These are phyloP conservation scores for Boletus patriciae DNA, from an alignment of 768 basidiomycete species.

Conservation along the genomic window DNA sequence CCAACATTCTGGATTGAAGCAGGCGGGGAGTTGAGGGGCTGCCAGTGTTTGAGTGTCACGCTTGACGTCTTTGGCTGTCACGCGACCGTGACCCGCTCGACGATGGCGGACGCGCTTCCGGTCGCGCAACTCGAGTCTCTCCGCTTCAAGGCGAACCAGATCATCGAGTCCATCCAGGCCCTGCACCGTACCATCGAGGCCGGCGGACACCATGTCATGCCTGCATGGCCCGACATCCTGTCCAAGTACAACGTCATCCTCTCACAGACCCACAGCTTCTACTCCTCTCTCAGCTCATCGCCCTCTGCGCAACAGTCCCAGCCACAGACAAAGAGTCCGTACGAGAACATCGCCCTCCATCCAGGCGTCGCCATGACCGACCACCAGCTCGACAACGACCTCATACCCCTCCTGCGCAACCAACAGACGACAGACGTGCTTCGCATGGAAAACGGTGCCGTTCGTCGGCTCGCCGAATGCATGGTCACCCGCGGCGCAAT, in stretches of 20 bases:
- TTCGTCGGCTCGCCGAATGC: conserved; percentile 65
- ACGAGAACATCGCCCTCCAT: conserved; percentile 68
- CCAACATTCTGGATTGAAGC: conserved; percentile 5
- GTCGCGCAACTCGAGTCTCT: conserved; percentile 74
- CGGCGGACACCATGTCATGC: conserved; percentile 59
- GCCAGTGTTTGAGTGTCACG: conserved; percentile 11
- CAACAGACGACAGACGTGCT: conserved; percentile 80
- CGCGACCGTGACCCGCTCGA: conserved; percentile 14
- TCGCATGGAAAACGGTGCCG: conserved; percentile 66
- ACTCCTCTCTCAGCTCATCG: conserved; percentile 53
- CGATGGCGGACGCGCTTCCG: conserved; percentile 42
- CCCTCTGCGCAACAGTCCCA: conserved; percentile 25
- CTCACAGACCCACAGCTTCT: conserved; percentile 79
- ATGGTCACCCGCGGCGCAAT: conserved; percentile 58
- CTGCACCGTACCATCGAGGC: conserved; percentile 65
- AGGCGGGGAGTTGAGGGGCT: neutral
- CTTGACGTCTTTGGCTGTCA: conserved; percentile 8
- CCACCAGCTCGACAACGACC: conserved; percentile 66
- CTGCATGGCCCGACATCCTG: conserved; percentile 82
- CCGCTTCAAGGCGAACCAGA: conserved; percentile 73
- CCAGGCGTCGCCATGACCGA: conserved; percentile 60
- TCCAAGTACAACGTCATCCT: conserved; percentile 84
- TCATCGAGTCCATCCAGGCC: conserved; percentile 70
- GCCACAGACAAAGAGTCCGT: conserved; percentile 35
- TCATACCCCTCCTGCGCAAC: conserved; percentile 73